Conservation (phyloP, 2,329 filamentous ascomycete genomes). For the Ophiognomonia clavigignenti-juglandacearum region DNA sequence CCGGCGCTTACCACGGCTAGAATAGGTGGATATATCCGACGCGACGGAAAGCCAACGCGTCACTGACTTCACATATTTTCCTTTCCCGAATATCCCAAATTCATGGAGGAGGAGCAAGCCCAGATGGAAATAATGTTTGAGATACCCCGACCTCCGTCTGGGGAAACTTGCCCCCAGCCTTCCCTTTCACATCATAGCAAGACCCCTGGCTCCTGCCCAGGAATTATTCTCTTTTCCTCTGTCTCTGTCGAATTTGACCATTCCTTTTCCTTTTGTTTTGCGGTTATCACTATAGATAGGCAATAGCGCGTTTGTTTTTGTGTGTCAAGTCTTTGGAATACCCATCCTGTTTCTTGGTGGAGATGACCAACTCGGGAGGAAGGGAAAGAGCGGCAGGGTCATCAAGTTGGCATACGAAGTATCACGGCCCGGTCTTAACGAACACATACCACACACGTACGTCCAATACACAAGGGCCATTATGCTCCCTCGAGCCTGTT, state of each 20-base stretch:
- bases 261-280: constrained; percentile 7
- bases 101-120: constrained; percentile 8
- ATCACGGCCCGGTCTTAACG: constrained; percentile 12
- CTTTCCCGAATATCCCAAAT: background rate
- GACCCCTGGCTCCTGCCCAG: background rate
- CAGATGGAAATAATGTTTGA: constrained; percentile 15
- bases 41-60: constrained; percentile 5
- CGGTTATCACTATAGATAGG: constrained; percentile 10
- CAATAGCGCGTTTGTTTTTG: constrained; percentile 8
- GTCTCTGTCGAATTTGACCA: background rate
- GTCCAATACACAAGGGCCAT: background rate
- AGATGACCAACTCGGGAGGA: no score
- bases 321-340: no score
- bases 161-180: constrained; percentile 3
- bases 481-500: background rate
- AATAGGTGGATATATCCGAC: background rate
- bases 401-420: constrained; percentile 8
- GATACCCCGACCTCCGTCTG: constrained; percentile 16
- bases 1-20: background rate
- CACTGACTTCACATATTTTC: background rate
- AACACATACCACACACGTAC: constrained; percentile 5
- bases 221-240: background rate
- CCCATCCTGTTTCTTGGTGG: no score
- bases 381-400: background rate
- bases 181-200: background rate